Evolutionary conservation across 176 grass and related monocot genomes (phyloP), one percentile per base, ranked within the genome.

Genomic region (Triticum turgidum): DNA sequence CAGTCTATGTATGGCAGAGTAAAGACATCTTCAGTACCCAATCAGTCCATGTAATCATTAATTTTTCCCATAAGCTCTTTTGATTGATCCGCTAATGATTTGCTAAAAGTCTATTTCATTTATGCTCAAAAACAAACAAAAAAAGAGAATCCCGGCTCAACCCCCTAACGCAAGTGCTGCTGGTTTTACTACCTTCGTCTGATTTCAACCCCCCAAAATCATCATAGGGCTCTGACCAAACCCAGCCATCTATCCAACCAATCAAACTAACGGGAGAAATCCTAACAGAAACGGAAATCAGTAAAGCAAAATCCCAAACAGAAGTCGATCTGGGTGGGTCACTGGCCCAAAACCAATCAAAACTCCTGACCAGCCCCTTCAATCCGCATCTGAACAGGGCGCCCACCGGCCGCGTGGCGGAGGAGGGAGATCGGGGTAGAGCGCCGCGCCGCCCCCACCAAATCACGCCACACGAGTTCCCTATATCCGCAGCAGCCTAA

Each of bases 1-100:
- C 15, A n/a, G 67, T 42, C 37, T 79, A 80, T 33, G 20, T 45
- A 80, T 32, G 30, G 10, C 11, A 54, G 0, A 74, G 47, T 51
- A 37, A 20, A 91, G 52, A 42, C 76, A 71, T 13, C 9, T 20
- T 56, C 51, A 87, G 47, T 17, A 20, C 66, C 52, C 63, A 82
- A 86, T 90, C 41, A 49, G n/a, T 10, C 13, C 42, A 25, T 47
- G 22, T 21, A 42, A 90, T 82, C 51, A 86, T 86, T 54, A 27
- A 2, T 56, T 54, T 54, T 24, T n/a, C 3, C 77, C 13, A 21
- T 21, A 85, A 76, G 52, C 61, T 58, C 21, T 59, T 37, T 32
- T 59, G 54, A 52, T 30, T 52, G 49, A 59, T 59, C 54, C 54
- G 18, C 54, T 11, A 83, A 73, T 83, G 68, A 73, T 83, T 73